Evolutionary conservation across 805 yeast species (phyloP), one percentile per base, ranked within the genome.

Genomic region (Kodamaea sagamina): DNA sequence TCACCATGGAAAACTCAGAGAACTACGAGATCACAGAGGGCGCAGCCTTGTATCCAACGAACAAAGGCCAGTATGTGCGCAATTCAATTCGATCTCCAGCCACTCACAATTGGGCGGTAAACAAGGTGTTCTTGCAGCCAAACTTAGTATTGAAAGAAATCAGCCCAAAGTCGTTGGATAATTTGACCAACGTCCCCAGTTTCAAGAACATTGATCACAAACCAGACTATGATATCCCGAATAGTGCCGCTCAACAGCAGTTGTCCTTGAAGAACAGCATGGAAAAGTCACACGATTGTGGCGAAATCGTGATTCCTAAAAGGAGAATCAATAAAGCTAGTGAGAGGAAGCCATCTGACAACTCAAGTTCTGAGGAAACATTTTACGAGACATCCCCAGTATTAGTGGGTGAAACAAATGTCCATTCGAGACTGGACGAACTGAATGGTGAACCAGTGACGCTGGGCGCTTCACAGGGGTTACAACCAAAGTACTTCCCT

Each of bases 361-460:
- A 17, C 13, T 27, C 41, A 8, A 25, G 10, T 6, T 24, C 44
- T 8, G 41, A 44, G 17, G 47, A 51, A n/a, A 44, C 44, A 2
- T 54, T 46, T 32, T 54, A 51, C 25, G 59, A 53, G 36, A 40
- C 59, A n/a, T 50, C 54, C 4, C 52, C 57, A 7, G 51, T 41
- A 4, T 15, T 51, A 10, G n/a, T 3, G 11, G 27, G n/a, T 11
- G 26, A 21, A 9, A 18, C 12, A 6, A 5, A 29, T 4, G 11
- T 4, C 8, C 15, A 9, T 13, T 19, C 36, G 4, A 4, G 17
- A 16, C 11, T 15, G 36, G 24, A 17, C 17, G 21, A 32, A 13
- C 19, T 8, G 24, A n/a, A n/a, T n/a, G n/a, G n/a, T n/a, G n/a
- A n/a, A n/a, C n/a, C n/a, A n/a, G n/a, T n/a, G n/a, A n/a, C n/a